Conservation (phyloP, 2,329 filamentous ascomycete species). For the Calonectria pteridis region DNA sequence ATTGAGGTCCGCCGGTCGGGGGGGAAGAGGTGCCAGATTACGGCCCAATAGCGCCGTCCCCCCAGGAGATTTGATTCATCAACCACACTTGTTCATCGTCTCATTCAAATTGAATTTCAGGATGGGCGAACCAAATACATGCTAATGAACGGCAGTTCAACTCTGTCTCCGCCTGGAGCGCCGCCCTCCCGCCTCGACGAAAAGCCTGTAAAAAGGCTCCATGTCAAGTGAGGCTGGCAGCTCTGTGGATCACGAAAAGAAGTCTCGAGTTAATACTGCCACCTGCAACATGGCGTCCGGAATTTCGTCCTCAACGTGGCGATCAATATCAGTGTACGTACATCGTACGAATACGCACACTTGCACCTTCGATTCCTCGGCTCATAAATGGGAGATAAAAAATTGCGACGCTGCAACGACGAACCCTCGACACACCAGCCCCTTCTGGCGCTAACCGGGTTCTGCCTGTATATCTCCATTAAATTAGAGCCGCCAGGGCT, state of each 20-base stretch:
- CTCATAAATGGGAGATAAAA: background rate
- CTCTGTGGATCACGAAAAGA: background rate
- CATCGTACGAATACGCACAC: background rate
- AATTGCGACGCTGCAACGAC: constrained; percentile 6
- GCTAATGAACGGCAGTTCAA: constrained; percentile 20
- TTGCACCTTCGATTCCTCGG: background rate
- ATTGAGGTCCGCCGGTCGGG: constrained; percentile 41
- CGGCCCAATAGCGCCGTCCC: constrained; percentile 39
- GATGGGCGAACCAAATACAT: constrained; percentile 33
- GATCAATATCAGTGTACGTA: background rate
- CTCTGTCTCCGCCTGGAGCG: constrained; percentile 1
- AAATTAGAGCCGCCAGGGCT: constrained; percentile 19
- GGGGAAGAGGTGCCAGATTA: constrained; percentile 30
- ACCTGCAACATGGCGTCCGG: background rate
- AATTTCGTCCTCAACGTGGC: background rate
- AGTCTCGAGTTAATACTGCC: background rate
- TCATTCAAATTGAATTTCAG: constrained; percentile 40
- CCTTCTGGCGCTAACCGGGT: constrained; percentile 10
- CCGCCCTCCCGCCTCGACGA: background rate
- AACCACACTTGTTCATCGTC: constrained; percentile 31
- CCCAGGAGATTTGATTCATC: constrained; percentile 44
- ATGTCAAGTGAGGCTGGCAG: background rate
- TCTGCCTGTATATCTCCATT: background rate
- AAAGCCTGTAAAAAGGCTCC: background rate
- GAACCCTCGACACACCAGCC: background rate